A percentile compares a stretch with the other conserved stretches of the same genome.
These are phyloP conservation scores for Aspergillus arachidicola DNA, from an alignment of 2,329 filamentous ascomycete genomes.

Conservation along the genomic window DNA sequence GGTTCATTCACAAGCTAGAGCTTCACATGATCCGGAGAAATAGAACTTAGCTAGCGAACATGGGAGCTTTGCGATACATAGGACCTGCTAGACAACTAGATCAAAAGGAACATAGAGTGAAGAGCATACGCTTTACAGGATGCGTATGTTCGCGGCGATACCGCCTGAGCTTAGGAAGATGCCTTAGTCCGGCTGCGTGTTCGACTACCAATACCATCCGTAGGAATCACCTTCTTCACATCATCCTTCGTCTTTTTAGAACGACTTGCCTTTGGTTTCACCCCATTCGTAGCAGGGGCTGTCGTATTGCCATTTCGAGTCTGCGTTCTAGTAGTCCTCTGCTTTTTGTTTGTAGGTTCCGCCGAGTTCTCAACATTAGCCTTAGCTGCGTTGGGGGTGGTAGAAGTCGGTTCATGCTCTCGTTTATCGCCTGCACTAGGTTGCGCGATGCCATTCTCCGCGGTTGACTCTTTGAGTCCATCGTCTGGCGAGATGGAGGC, in stretches of 20 bases:
- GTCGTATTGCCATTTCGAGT: constrained; percentile 17
- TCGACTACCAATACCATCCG: constrained; percentile 40
- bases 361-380: constrained; percentile 16
- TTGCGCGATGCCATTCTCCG: constrained; percentile 16
- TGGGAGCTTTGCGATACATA: neutral
- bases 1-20: neutral
- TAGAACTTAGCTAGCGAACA: neutral
- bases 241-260: constrained; percentile 36
- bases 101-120: neutral
- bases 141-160: neutral
- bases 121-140: neutral
- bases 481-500: constrained; percentile 5
- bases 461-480: neutral
- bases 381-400: constrained; percentile 11
- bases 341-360: constrained; percentile 38
- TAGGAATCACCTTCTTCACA: constrained; percentile 29
- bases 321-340: constrained; percentile 27
- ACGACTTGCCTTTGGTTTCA: constrained; percentile 34
- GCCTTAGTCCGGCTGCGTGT: constrained; percentile 43
- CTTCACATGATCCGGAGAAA: neutral
- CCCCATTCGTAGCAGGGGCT: constrained; percentile 20
- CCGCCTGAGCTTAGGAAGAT: constrained; percentile 13
- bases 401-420: constrained; percentile 20
- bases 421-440: constrained; percentile 28
- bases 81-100: neutral